phyloP scores from a whole-genome alignment of 2,329 filamentous ascomycete species.

The Fusarium tjaetaba region DNA sequence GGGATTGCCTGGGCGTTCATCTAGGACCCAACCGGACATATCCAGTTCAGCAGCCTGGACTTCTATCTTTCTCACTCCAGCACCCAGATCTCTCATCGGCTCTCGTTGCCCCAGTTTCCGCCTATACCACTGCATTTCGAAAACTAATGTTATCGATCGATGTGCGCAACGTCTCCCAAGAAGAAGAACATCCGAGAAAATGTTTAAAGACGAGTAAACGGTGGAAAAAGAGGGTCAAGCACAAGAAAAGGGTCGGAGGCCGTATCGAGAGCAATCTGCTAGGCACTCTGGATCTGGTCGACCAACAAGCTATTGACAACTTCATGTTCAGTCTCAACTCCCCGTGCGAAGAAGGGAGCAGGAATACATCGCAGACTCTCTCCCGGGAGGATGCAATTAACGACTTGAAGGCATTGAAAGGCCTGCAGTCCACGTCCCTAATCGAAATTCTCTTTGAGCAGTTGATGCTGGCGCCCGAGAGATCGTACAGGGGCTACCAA shows the following conservation, averaged over 20 bases:
- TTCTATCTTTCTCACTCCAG: constrained; percentile 49
- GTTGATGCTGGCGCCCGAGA: constrained; percentile 41
- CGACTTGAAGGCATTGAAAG: constrained; percentile 4
- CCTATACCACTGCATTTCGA: constrained; percentile 42
- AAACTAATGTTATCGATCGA: constrained; percentile 42
- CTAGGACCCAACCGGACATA: constrained; percentile 35
- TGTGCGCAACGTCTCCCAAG: constrained; percentile 12
- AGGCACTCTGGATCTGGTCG: constrained; percentile 28
- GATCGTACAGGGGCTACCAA: constrained; percentile 36
- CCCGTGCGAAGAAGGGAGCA: background rate
- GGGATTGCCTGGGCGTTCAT: constrained; percentile 46
- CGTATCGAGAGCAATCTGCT: constrained; percentile 11
- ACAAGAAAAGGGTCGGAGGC: background rate
- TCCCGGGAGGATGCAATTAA: background rate
- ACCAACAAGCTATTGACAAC: constrained; percentile 44
- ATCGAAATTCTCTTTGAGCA: constrained; percentile 40
- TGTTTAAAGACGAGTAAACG: constrained; percentile 3
- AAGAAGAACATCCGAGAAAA: background rate
- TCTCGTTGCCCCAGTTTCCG: constrained; percentile 42
- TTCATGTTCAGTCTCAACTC: constrained; percentile 43
- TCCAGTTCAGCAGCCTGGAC: constrained; percentile 15
- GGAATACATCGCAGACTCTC: background rate
- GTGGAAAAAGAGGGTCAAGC: constrained; percentile 2
- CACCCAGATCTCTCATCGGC: constrained; percentile 49
- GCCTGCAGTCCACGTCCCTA: constrained; percentile 8